Evolutionary conservation across 352 stramenopile genomes (phyloP).

Genomic region (Pythium angustatum): DNA sequence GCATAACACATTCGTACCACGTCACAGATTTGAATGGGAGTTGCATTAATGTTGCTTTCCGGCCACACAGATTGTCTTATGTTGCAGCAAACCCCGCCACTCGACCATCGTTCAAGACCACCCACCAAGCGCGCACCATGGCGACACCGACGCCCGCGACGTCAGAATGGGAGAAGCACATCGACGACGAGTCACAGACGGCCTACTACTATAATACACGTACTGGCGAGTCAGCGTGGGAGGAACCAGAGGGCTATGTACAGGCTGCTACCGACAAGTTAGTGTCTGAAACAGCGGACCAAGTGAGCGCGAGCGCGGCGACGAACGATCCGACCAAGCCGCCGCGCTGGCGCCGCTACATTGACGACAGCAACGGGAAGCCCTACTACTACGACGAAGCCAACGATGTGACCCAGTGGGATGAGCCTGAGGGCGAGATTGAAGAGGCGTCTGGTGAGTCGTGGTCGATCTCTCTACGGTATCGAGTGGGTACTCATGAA

Average conservation of each 20-base stretch:
- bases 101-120: background rate
- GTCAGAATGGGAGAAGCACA: conserved; percentile 64
- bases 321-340: conserved; percentile 20
- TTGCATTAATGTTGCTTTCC: conserved; percentile 16
- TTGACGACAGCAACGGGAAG: conserved; percentile 58
- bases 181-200: conserved; percentile 60
- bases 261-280: conserved; percentile 5
- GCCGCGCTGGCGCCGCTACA: conserved; percentile 56
- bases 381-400: conserved; percentile 78
- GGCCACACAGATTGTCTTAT: too few species aligned
- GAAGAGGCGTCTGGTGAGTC: conserved; percentile 27
- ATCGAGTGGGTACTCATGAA: too few species aligned
- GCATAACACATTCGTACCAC: conserved; percentile 32
- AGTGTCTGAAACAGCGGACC: background rate
- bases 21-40: conserved; percentile 22
- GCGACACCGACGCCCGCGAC: conserved; percentile 4
- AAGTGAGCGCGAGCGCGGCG: background rate
- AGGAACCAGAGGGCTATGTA: conserved; percentile 45
- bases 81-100: conserved; percentile 17
- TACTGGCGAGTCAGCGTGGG: conserved; percentile 78
- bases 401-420: conserved; percentile 74
- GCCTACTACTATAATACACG: conserved; percentile 77
- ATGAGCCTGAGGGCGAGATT: conserved; percentile 55
- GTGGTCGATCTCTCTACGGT: background rate
- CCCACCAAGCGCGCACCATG: background rate